phyloP scores from a whole-genome alignment of 2,329 filamentous ascomycete species.

The Zymoseptoria tritici region DNA sequence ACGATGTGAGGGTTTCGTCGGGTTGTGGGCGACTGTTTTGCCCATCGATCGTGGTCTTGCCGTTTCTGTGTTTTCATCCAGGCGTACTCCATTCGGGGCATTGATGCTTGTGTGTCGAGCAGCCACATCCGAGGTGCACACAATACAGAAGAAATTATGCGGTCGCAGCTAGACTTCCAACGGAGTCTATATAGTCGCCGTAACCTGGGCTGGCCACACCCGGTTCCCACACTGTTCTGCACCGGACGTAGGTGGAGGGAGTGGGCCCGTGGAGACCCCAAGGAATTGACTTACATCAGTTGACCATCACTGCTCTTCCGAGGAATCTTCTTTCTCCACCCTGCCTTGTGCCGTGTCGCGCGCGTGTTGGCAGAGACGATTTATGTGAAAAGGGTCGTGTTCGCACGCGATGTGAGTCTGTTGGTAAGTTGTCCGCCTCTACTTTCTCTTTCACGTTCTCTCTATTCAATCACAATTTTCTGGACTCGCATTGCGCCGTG shows the following conservation, averaged over 20 bases:
- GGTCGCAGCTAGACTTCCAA: not conserved
- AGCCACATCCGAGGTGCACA: no score
- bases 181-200: not conserved
- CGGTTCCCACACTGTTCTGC: not conserved
- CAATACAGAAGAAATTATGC: not conserved
- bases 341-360: not conserved
- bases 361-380: not conserved
- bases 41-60: not conserved
- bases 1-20: not conserved
- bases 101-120: no score
- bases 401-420: not conserved
- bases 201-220: not conserved
- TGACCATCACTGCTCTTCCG: not conserved
- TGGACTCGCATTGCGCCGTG: not conserved
- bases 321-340: not conserved
- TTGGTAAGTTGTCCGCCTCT: not conserved
- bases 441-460: not conserved
- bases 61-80: no score
- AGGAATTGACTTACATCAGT: not conserved
- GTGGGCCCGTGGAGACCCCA: not conserved
- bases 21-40: not conserved
- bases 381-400: not conserved
- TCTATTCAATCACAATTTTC: not conserved
- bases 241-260: not conserved
- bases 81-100: no score